These are phyloP conservation scores for Naganishia cerealis DNA, from an alignment of 1,284 basidiomycete species.

Conservation along the genomic window DNA sequence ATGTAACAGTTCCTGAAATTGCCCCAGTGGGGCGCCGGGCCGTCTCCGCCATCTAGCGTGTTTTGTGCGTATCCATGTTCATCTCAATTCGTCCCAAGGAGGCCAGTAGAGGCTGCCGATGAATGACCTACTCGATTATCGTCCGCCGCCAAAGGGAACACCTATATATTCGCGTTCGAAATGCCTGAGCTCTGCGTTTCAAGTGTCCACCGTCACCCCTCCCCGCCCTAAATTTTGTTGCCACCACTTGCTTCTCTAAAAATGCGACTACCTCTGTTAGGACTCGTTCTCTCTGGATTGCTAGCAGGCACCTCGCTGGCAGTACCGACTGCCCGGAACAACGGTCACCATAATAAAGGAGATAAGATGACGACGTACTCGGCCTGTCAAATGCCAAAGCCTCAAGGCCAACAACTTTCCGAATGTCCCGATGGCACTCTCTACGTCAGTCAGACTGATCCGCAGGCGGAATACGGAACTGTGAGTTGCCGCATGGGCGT, in stretches of 20 bases:
- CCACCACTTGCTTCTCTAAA: background rate
- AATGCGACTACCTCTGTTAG: slow-evolving; percentile 11
- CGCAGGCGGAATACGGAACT: slow-evolving; percentile 25
- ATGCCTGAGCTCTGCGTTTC: background rate
- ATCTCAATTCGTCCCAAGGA: background rate
- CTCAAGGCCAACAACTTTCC: slow-evolving; percentile 29
- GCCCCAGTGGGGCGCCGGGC: slow-evolving; percentile 6
- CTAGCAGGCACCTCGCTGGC: background rate
- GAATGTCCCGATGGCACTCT: slow-evolving; percentile 29
- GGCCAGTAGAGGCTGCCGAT: background rate
- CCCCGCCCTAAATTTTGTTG: background rate
- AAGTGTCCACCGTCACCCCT: background rate
- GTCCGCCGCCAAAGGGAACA: background rate
- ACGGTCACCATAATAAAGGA: slow-evolving; percentile 8
- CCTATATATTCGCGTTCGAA: slow-evolving; percentile 3
- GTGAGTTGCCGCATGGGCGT: slow-evolving; percentile 8
- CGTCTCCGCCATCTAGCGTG: background rate
- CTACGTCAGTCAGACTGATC: slow-evolving; percentile 34
- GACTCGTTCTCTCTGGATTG: background rate
- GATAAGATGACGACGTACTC: slow-evolving; percentile 18
- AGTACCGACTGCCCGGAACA: slow-evolving; percentile 5
- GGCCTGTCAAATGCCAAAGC: slow-evolving; percentile 29
- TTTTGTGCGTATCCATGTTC: background rate
- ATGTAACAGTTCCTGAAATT: background rate
- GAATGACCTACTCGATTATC: background rate